Evolutionary conservation across 805 yeast species (phyloP), one percentile per base, ranked within the genome.

Genomic region (Cyberlindnera petersonii): DNA sequence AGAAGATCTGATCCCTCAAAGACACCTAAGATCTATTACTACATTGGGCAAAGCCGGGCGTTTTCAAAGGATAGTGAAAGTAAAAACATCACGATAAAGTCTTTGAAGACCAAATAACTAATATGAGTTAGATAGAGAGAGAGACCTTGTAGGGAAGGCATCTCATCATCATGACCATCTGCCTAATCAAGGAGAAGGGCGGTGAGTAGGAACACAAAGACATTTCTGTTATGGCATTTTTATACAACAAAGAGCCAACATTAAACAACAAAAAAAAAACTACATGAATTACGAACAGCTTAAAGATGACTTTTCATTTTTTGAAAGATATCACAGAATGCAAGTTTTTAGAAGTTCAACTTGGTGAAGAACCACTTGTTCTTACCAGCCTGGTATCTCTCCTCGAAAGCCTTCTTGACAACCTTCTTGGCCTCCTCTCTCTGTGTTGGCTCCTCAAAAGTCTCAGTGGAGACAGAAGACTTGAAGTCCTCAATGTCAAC

Each of bases 301-400:
- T n/a, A n/a, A n/a, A n/a, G n/a, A n/a, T n/a, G n/a, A n/a, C 11
- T 32, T 32, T 32, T 15, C 24, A 32, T 32, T 26, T 26, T 34
- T 34, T 21, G 22, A 15, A 31, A 33, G 35, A 43, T 46, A 46
- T 43, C 37, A 44, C 28, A 32, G 22, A 27, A 26, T 26, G 9
- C 26, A 37, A 32, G 19, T 22, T 15, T 35, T 48, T 85, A 86
- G 77, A 86, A 86, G 76, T 83, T 81, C 70, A 86, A 83, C 79
- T 93, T 93, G 74, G 95, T 82, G 89, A 93, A 93, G 82, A 93
- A 93, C 98, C 98, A 93, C 78, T 88, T 89, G 89, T 91, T 91
- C 85, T 93, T 88, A 72, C 98, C 98, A 68, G 96, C 87, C 73
- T 86, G 94, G 81, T 91, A 95, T 82, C 88, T 87, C 78, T 91